Percentiles rank a stretch among this genome's conserved stretches.
phyloP scores from a whole-genome alignment of 768 basidiomycete species.

The Sistotremastrum niveocremeum region DNA sequence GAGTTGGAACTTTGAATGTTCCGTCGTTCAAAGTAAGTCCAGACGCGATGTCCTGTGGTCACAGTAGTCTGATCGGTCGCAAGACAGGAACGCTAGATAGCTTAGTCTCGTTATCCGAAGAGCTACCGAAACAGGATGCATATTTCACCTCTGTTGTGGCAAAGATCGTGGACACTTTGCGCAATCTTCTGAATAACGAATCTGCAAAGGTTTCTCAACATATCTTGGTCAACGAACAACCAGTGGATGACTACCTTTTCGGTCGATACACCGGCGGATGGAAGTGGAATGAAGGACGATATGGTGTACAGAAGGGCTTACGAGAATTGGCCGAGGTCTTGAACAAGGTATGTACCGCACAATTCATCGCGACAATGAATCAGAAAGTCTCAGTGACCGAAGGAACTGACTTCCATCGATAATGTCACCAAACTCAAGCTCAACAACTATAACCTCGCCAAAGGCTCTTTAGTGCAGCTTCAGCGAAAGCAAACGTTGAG shows the following conservation, averaged over 20 bases:
- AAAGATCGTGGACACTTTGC: conserved; percentile 88
- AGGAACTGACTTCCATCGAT: conserved; percentile 95
- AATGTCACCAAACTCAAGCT: conserved; percentile 86
- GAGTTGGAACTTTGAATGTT: conserved; percentile 32
- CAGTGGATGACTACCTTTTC: conserved; percentile 69
- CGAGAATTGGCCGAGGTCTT: conserved; percentile 76
- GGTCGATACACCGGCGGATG: conserved; percentile 32
- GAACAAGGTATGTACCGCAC: conserved; percentile 47
- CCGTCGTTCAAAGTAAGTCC: conserved; percentile 78
- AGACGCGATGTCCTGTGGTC: no score
- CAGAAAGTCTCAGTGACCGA: conserved; percentile 1
- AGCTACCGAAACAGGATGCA: conserved; percentile 80
- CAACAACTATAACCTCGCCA: conserved; percentile 85
- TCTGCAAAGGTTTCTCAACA: conserved; percentile 62
- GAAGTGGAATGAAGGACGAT: conserved; percentile 92
- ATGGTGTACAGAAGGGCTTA: conserved; percentile 69
- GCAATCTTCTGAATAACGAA: conserved; percentile 83
- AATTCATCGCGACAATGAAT: background rate
- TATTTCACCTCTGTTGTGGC: conserved; percentile 81
- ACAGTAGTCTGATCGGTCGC: background rate
- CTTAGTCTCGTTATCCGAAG: conserved; percentile 80
- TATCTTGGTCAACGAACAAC: conserved; percentile 64
- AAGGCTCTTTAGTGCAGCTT: conserved; percentile 82
- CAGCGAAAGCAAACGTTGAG: conserved; percentile 86
- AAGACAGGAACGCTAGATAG: conserved; percentile 91